phyloP scores from a whole-genome alignment of 805 yeast species.

The Citeromyces matritensis region DNA sequence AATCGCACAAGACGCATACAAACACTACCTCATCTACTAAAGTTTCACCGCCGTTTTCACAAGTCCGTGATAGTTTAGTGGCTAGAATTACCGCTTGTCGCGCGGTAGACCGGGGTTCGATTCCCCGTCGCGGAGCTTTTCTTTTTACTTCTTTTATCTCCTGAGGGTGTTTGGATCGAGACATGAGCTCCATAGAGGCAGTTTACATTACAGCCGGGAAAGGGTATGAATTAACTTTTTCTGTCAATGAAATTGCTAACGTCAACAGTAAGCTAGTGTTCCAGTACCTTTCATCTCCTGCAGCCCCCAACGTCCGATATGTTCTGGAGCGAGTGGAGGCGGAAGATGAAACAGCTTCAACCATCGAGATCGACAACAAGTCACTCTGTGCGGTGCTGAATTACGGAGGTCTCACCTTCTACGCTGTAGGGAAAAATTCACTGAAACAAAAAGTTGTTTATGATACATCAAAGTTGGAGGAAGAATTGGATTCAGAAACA shows the following conservation, averaged over 20 bases:
- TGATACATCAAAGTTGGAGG: no score
- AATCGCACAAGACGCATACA: no score
- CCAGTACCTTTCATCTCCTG: slow-evolving; percentile 9
- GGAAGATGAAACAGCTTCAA: slow-evolving; percentile 1
- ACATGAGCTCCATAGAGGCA: slow-evolving; percentile 17
- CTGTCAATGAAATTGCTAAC: neutral
- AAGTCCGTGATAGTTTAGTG: slow-evolving; percentile 2
- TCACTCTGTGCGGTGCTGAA: no score
- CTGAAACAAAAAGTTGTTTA: no score
- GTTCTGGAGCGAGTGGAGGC: slow-evolving; percentile 5
- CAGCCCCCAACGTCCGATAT: slow-evolving; percentile 13
- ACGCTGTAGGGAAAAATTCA: no score
- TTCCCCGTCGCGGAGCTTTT: slow-evolving; percentile 1
- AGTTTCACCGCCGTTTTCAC: no score
- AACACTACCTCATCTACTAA: no score
- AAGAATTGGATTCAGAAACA: neutral
- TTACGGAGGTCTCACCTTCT: no score
- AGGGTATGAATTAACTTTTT: slow-evolving; percentile 8
- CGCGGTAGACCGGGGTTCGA: slow-evolving; percentile 2
- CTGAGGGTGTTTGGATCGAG: no score
- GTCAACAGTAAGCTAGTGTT: slow-evolving; percentile 9
- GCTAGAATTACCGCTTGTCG: slow-evolving; percentile 2
- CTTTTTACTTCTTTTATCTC: no score
- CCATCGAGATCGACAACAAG: no score
- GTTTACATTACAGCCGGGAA: slow-evolving; percentile 13